Conservation (phyloP, 345 rosid genomes). For the Lenwebbia sp. region DNA sequence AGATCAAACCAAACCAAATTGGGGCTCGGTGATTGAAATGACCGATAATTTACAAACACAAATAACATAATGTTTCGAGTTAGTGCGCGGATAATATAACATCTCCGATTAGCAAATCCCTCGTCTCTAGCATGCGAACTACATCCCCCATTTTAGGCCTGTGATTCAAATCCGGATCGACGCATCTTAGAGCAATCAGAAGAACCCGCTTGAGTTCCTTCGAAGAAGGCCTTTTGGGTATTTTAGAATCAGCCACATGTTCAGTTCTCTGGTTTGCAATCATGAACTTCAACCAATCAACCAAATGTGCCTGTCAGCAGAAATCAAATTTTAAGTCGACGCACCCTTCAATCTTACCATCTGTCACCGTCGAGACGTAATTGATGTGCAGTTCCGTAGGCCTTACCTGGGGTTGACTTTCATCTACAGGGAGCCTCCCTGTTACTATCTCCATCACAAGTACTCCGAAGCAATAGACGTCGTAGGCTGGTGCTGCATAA, state of each 20-base stretch:
- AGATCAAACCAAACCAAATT: slow-evolving; percentile 1
- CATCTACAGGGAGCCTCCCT: slow-evolving; percentile 42
- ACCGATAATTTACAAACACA: neutral
- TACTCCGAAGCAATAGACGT: slow-evolving; percentile 58
- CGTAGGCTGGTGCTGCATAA: slow-evolving; percentile 22
- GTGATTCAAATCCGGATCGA: slow-evolving; percentile 38
- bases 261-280: slow-evolving; percentile 34
- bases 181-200: slow-evolving; percentile 58
- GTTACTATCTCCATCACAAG: slow-evolving; percentile 69
- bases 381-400: neutral
- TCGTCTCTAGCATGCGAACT: slow-evolving; percentile 65
- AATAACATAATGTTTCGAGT: neutral
- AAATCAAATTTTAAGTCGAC: neutral
- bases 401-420: slow-evolving; percentile 32
- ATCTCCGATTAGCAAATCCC: slow-evolving; percentile 39
- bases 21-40: neutral
- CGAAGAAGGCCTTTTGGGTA: slow-evolving; percentile 35
- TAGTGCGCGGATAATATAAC: neutral
- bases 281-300: slow-evolving; percentile 68
- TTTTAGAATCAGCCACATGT: slow-evolving; percentile 46
- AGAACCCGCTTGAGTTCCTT: slow-evolving; percentile 57
- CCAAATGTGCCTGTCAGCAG: slow-evolving; percentile 29
- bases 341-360: neutral
- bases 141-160: slow-evolving; percentile 76
- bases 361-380: neutral